These are phyloP conservation scores for Phytopythium vexans DNA, from an alignment of 352 stramenopile genomes.

Conservation along the genomic window DNA sequence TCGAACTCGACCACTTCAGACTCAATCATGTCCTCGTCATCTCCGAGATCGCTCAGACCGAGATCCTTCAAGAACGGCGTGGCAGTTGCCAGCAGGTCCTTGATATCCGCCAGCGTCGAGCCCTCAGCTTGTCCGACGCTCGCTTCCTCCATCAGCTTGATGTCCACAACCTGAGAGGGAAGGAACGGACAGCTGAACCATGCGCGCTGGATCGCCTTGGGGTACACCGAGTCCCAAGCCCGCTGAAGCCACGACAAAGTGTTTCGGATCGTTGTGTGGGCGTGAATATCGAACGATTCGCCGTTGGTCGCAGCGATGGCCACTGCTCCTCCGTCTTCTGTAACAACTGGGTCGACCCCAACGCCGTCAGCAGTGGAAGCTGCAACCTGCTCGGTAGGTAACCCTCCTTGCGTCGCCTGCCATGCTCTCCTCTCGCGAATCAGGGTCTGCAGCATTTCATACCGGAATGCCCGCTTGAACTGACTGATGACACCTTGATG, in stretches of 20 bases:
- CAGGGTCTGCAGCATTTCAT: constrained; percentile 51
- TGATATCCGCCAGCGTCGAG: constrained; percentile 5
- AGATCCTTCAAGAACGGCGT: constrained; percentile 25
- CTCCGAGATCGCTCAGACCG: constrained; percentile 27
- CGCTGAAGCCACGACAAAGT: constrained; percentile 40
- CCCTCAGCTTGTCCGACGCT: constrained; percentile 11
- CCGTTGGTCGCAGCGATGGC: constrained; percentile 4
- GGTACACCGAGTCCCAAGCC: constrained; percentile 32
- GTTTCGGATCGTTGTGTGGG: constrained; percentile 40
- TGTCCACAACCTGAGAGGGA: constrained; percentile 21
- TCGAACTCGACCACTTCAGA: constrained; percentile 42
- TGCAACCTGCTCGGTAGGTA: not conserved
- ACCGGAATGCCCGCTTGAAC: constrained; percentile 63
- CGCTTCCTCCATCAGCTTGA: not conserved
- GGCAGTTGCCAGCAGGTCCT: constrained; percentile 20
- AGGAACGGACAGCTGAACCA: constrained; percentile 39
- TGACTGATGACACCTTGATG: constrained; percentile 49
- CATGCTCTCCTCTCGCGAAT: constrained; percentile 26
- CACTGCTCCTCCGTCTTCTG: not conserved
- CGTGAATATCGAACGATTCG: constrained; percentile 37
- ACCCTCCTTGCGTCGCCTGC: constrained; percentile 8
- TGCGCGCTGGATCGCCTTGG: constrained; percentile 32
- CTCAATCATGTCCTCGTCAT: constrained; percentile 21
- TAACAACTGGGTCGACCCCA: too few species aligned
- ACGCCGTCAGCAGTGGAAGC: too few species aligned